A percentile compares a stretch with the other conserved stretches of the same genome.
Conservation (phyloP, 1,139 yeast genomes). For the Candida albicans region DNA sequence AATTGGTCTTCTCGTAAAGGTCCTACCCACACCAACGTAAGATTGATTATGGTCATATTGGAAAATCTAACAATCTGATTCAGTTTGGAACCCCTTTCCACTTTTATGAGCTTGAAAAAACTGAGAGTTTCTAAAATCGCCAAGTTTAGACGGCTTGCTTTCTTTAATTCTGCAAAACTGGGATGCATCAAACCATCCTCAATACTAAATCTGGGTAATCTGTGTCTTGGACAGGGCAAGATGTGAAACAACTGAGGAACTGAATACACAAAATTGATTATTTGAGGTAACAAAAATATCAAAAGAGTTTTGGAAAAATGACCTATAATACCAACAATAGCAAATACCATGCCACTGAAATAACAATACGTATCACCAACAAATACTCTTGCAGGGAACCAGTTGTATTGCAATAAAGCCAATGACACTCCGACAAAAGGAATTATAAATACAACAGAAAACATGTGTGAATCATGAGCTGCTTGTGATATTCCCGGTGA, state of each 20-base stretch:
- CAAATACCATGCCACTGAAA: constrained; percentile 98
- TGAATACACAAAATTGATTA: constrained; percentile 83
- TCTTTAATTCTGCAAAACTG: constrained; percentile 37
- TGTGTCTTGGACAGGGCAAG: constrained; percentile 93
- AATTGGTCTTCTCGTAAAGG: constrained; percentile 83
- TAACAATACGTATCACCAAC: constrained; percentile 99
- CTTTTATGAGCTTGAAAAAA: constrained; percentile 49
- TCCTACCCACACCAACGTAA: constrained; percentile 81
- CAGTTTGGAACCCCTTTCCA: constrained; percentile 36
- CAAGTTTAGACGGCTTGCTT: constrained; percentile 18
- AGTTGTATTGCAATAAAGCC: constrained; percentile 74
- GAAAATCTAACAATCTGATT: constrained; percentile 52
- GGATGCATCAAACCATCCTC: constrained; percentile 76
- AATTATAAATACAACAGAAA: constrained; percentile 73
- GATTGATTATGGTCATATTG: constrained; percentile 84
- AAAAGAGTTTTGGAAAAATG: constrained; percentile 93
- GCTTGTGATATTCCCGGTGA: constrained; percentile 43
- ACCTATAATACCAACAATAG: constrained; percentile 92
- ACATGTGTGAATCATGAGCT: constrained; percentile 79
- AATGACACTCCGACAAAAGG: constrained; percentile 88
- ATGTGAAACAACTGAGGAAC: constrained; percentile 84
- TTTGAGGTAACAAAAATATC: constrained; percentile 85
- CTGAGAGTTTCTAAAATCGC: constrained; percentile 37
- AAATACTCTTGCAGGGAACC: constrained; percentile 90
- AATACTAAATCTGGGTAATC: constrained; percentile 75